Percentiles rank a stretch among this genome's conserved stretches.
Conservation (phyloP, 768 basidiomycete species). For the Panellus pusillus region DNA sequence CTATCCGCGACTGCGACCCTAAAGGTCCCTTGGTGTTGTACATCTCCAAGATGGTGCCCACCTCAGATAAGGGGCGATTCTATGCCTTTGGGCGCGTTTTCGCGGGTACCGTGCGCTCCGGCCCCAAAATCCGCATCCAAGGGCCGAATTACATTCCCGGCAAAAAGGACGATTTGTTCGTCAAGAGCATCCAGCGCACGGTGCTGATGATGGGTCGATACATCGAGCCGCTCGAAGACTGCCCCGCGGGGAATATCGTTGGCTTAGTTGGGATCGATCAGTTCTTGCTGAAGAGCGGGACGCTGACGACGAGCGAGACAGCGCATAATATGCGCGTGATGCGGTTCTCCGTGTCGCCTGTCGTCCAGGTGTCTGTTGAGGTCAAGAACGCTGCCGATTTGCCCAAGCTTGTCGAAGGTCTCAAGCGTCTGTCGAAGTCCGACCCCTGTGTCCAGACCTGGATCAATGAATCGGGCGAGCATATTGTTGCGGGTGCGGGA, state of each 20-base stretch:
- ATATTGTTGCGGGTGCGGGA: slow-evolving; percentile 99
- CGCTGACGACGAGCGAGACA: slow-evolving; percentile 95
- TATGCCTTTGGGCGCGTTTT: slow-evolving; percentile 99
- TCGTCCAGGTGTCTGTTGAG: slow-evolving; percentile 98
- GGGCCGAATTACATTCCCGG: slow-evolving; percentile 98
- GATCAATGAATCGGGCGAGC: slow-evolving; percentile 91
- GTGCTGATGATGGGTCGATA: slow-evolving; percentile 99
- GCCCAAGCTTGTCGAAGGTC: slow-evolving; percentile 99
- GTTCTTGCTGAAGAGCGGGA: slow-evolving; percentile 99
- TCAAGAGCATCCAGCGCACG: slow-evolving; percentile 98
- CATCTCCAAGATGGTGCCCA: slow-evolving; percentile 99
- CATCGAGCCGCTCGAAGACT: slow-evolving; percentile 98
- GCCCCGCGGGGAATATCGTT: slow-evolving; percentile 97
- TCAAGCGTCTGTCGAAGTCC: slow-evolving; percentile 99
- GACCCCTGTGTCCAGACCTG: slow-evolving; percentile 98
- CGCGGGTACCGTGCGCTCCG: slow-evolving; percentile 94
- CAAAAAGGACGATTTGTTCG: slow-evolving; percentile 96
- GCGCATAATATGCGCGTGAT: slow-evolving; percentile 99
- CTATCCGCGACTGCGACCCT: slow-evolving; percentile 97
- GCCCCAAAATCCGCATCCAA: slow-evolving; percentile 99
- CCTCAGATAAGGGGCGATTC: slow-evolving; percentile 99
- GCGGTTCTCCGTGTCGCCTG: slow-evolving; percentile 99
- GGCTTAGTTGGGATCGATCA: slow-evolving; percentile 99
- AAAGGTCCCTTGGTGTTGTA: slow-evolving; percentile 95
- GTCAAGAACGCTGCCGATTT: slow-evolving; percentile 99